Percentiles rank a stretch among this genome's conserved stretches.
Conservation (phyloP, 1,139 yeast genomes). For the Geotrichum cucujoidarum region DNA sequence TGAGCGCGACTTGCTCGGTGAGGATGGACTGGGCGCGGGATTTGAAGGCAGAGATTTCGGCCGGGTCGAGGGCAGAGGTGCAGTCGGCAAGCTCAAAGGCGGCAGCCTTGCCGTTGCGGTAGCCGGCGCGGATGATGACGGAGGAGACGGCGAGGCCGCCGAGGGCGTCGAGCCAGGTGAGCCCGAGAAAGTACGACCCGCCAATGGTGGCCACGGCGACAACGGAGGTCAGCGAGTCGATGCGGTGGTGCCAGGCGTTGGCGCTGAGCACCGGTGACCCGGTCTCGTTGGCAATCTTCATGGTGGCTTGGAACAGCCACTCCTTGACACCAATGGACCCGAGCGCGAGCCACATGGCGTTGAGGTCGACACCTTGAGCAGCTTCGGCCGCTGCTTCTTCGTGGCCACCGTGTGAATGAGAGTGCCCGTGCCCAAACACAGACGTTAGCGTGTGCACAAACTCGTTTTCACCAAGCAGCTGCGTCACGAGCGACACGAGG, state of each 20-base stretch:
- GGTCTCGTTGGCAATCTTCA: conserved; percentile 66
- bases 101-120: conserved; percentile 63
- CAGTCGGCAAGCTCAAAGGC: conserved; percentile 72
- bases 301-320: conserved; percentile 75
- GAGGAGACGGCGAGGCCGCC: conserved; percentile 86
- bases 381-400: too few species aligned
- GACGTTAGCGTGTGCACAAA: conserved; percentile 25
- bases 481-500: conserved; percentile 58
- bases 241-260: conserved; percentile 97
- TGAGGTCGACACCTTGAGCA: conserved; percentile 62
- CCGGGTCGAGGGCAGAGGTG: conserved; percentile 23
- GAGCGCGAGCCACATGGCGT: conserved; percentile 94
- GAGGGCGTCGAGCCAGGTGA: conserved; percentile 81
- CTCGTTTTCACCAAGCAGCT: conserved; percentile 34
- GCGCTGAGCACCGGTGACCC: conserved; percentile 89
- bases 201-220: conserved; percentile 88
- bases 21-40: neutral
- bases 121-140: conserved; percentile 79
- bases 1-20: conserved; percentile 3
- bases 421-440: conserved; percentile 40
- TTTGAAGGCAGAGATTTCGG: neutral
- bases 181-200: conserved; percentile 70
- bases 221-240: conserved; percentile 84
- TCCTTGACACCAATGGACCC: conserved; percentile 85
- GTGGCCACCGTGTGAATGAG: conserved; percentile 14